Conservation (phyloP, 2,329 filamentous ascomycete genomes). For the Fonsecaea pedrosoi region DNA sequence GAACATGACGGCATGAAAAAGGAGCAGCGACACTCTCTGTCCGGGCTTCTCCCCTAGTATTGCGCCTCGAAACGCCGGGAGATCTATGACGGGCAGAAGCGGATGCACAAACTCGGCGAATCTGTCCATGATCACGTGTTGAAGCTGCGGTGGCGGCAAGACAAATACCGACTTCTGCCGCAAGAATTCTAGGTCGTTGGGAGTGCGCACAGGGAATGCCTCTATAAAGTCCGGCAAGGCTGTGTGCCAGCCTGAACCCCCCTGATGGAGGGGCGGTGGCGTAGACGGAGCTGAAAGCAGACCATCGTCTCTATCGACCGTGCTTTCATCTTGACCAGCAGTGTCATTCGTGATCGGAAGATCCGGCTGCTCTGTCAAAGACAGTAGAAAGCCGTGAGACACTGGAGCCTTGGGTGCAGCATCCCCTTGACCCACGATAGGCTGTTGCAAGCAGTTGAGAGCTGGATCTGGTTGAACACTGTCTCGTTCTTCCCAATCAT, state of each 20-base stretch:
- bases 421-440: neutral
- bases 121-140: constrained; percentile 4
- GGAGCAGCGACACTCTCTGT: constrained; percentile 10
- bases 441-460: neutral
- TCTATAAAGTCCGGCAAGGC: constrained; percentile 11
- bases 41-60: neutral
- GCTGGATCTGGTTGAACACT: neutral
- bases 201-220: neutral
- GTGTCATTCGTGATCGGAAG: neutral
- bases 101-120: constrained; percentile 17
- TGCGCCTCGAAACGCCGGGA: neutral
- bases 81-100: constrained; percentile 6
- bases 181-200: constrained; percentile 9
- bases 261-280: neutral
- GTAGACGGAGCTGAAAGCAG: neutral
- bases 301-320: neutral
- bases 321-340: neutral
- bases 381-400: neutral
- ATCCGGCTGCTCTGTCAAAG: neutral
- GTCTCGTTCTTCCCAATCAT: constrained; percentile 1
- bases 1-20: constrained; percentile 15
- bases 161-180: constrained; percentile 1
- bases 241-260: neutral
- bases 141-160: neutral
- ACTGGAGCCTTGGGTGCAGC: neutral